Conservation (phyloP, 2,329 filamentous ascomycete genomes). For the Pseudocercospora pini-densiflorae region DNA sequence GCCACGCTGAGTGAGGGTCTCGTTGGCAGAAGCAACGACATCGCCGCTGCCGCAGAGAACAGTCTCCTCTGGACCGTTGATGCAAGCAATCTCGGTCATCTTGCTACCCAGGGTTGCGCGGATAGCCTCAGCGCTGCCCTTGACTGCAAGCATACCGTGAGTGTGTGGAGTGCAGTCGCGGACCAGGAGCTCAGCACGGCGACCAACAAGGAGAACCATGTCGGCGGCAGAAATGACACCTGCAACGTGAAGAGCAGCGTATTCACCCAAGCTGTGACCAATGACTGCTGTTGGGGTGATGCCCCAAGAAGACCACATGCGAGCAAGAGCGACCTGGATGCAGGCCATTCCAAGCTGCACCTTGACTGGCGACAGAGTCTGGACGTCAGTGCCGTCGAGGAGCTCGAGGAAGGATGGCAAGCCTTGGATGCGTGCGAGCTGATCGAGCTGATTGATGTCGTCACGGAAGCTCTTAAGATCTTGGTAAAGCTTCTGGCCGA, state of each 20-base stretch:
- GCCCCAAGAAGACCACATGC: constrained; percentile 59
- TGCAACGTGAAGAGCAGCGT: constrained; percentile 71
- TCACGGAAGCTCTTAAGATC: constrained; percentile 53
- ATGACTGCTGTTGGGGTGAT: constrained; percentile 59
- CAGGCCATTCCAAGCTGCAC: constrained; percentile 59
- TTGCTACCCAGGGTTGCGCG: constrained; percentile 56
- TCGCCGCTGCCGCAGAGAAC: constrained; percentile 70
- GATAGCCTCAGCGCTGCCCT: constrained; percentile 57
- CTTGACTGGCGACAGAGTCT: constrained; percentile 56
- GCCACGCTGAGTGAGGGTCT: constrained; percentile 55
- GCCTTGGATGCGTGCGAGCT: constrained; percentile 50
- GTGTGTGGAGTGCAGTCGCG: constrained; percentile 68
- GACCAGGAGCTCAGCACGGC: constrained; percentile 67
- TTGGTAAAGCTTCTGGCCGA: constrained; percentile 56
- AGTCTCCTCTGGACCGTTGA: constrained; percentile 76
- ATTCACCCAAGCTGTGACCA: constrained; percentile 70
- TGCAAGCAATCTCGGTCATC: constrained; percentile 66
- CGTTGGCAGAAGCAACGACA: constrained; percentile 60
- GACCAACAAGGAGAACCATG: constrained; percentile 72
- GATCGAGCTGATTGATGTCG: constrained; percentile 56
- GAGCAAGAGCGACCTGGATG: constrained; percentile 57
- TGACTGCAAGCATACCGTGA: constrained; percentile 69
- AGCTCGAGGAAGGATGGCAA: constrained; percentile 57
- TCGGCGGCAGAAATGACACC: constrained; percentile 73
- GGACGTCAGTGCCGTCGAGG: constrained; percentile 54